Percentiles rank a stretch among this genome's conserved stretches.
phyloP scores from a whole-genome alignment of 306 rosid genomes.

The Vigna radiata region DNA sequence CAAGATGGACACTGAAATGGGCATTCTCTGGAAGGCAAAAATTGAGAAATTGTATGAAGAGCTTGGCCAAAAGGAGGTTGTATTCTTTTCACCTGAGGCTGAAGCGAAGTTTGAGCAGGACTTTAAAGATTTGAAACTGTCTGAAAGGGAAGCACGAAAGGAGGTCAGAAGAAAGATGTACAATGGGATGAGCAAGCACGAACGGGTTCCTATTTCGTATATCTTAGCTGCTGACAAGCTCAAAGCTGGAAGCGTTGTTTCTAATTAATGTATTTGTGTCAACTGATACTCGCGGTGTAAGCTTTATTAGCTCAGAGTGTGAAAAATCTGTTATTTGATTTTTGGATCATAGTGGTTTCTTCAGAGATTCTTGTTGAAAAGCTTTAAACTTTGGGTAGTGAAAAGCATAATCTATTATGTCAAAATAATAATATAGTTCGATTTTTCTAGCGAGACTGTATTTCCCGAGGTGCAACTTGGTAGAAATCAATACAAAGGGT shows the following conservation, averaged over 20 bases:
- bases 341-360: slow-evolving; percentile 38
- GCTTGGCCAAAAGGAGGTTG: slow-evolving; percentile 73
- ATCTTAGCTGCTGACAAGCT: slow-evolving; percentile 50
- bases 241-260: slow-evolving; percentile 47
- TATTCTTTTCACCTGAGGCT: slow-evolving; percentile 72
- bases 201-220: slow-evolving; percentile 52
- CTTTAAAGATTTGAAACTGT: slow-evolving; percentile 67
- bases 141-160: slow-evolving; percentile 67
- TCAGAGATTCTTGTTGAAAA: neutral
- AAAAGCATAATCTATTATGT: slow-evolving; percentile 19
- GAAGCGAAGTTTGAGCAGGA: slow-evolving; percentile 72
- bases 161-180: slow-evolving; percentile 65
- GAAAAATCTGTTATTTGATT: neutral
- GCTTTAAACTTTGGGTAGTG: slow-evolving; percentile 14
- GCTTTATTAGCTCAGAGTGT: slow-evolving; percentile 27
- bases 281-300: slow-evolving; percentile 29
- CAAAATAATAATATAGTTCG: slow-evolving; percentile 11
- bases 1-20: slow-evolving; percentile 91
- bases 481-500: no score
- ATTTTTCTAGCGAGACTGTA: neutral
- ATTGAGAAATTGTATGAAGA: slow-evolving; percentile 79
- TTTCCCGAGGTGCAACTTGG: slow-evolving; percentile 9
- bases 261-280: slow-evolving; percentile 36
- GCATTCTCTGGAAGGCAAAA: slow-evolving; percentile 90
- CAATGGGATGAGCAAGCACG: slow-evolving; percentile 52